These are phyloP conservation scores for Rhodotorula sphaerocarpa DNA, from an alignment of 768 basidiomycete genomes.

Conservation along the genomic window DNA sequence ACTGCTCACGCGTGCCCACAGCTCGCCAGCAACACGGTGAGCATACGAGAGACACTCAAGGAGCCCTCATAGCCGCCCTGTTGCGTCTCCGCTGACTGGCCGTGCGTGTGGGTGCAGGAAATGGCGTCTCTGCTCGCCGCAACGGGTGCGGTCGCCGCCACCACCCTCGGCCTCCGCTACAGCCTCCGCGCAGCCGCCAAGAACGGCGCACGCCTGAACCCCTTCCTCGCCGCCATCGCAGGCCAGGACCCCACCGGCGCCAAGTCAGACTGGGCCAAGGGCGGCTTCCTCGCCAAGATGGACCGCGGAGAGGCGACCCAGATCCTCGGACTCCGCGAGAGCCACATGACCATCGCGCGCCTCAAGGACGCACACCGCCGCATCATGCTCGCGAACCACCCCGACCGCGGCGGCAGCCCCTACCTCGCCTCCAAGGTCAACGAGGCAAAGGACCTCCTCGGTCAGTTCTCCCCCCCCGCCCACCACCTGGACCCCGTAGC, in stretches of 20 bases:
- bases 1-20: neutral
- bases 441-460: conserved; percentile 62
- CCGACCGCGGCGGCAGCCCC: conserved; percentile 95
- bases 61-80: no score
- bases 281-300: conserved; percentile 94
- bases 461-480: neutral
- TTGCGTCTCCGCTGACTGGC: neutral
- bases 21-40: neutral
- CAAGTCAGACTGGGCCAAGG: conserved; percentile 73
- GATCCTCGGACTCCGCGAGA: conserved; percentile 85
- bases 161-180: conserved; percentile 65
- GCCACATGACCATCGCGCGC: conserved; percentile 60
- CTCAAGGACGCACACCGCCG: conserved; percentile 92
- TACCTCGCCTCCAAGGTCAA: conserved; percentile 98
- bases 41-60: neutral
- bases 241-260: conserved; percentile 9
- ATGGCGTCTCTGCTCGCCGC: conserved; percentile 77
- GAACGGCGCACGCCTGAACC: conserved; percentile 34
- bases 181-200: conserved; percentile 49
- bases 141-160: conserved; percentile 61
- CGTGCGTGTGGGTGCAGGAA: neutral
- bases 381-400: conserved; percentile 98
- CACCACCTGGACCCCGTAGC: neutral
- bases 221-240: conserved; percentile 32
- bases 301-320: conserved; percentile 85